Percentiles rank a stretch among this genome's conserved stretches.
phyloP scores from a whole-genome alignment of 441 rosid genomes.

The Bruguiera hainesii region DNA sequence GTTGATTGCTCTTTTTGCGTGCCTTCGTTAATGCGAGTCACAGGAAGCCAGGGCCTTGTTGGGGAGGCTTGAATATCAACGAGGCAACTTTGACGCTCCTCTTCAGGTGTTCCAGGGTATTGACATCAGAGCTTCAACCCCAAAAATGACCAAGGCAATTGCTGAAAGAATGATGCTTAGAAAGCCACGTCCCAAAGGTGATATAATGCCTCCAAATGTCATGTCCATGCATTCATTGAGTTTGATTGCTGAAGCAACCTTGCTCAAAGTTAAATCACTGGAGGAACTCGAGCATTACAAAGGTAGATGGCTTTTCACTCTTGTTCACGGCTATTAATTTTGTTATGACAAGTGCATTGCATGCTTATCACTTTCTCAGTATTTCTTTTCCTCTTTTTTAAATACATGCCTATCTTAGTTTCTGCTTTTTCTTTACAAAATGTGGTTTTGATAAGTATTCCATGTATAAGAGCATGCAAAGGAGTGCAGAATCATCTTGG shows the following conservation, averaged over 20 bases:
- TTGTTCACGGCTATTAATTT: too few species aligned
- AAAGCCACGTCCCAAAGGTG: conserved; percentile 55
- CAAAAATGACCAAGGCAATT: conserved; percentile 69
- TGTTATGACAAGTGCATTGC: too few species aligned
- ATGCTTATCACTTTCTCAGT: background rate
- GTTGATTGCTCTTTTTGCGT: background rate
- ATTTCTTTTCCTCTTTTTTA: too few species aligned
- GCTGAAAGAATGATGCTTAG: conserved; percentile 49
- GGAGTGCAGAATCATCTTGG: conserved; percentile 73
- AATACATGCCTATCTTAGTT: background rate
- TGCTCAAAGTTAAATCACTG: conserved; percentile 80
- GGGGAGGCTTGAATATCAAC: conserved; percentile 89
- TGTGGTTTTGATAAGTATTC: conserved; percentile 25
- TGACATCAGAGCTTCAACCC: conserved; percentile 56
- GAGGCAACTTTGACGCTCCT: conserved; percentile 92
- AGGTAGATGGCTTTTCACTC: conserved; percentile 39
- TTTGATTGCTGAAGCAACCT: conserved; percentile 79
- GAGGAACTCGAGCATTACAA: conserved; percentile 55
- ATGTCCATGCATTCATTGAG: conserved; percentile 93
- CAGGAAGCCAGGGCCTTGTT: conserved; percentile 97
- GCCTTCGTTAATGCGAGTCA: conserved; percentile 11
- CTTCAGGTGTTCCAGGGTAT: conserved; percentile 95
- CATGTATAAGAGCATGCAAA: conserved; percentile 73
- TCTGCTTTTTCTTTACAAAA: background rate
- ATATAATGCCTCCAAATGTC: conserved; percentile 35